Evolutionary conservation across 371 early-diverging fungal genomes (phyloP).

Genomic region (Mucor ambiguus): DNA sequence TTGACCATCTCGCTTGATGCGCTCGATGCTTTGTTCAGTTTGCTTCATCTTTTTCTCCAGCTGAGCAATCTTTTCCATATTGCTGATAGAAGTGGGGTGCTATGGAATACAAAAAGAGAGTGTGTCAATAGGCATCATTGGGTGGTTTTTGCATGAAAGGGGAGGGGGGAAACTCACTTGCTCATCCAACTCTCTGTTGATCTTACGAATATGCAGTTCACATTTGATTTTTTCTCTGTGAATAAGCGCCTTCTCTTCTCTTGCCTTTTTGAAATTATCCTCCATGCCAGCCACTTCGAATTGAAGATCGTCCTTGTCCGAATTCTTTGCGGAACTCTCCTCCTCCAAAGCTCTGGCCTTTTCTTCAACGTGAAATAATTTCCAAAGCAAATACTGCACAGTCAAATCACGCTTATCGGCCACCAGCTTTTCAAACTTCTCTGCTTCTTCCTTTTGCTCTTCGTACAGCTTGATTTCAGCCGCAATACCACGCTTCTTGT

Average conservation of each 20-base stretch:
- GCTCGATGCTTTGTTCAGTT: slow-evolving; percentile 53
- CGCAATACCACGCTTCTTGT: slow-evolving; percentile 84
- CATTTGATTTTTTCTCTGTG: slow-evolving; percentile 74
- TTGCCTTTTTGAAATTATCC: slow-evolving; percentile 59
- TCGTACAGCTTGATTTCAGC: slow-evolving; percentile 90
- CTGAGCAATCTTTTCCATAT: slow-evolving; percentile 76
- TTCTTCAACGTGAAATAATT: slow-evolving; percentile 83
- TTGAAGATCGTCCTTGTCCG: slow-evolving; percentile 40
- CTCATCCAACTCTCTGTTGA: slow-evolving; percentile 63
- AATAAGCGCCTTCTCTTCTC: slow-evolving; percentile 72
- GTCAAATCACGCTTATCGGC: slow-evolving; percentile 60
- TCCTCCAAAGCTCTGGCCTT: slow-evolving; percentile 58
- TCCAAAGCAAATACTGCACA: slow-evolving; percentile 81
- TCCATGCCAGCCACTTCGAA: slow-evolving; percentile 47
- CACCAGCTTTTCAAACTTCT: slow-evolving; percentile 74
- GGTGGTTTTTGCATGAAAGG: not conserved
- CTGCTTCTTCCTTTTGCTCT: slow-evolving; percentile 91
- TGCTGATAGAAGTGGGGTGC: slow-evolving; percentile 61
- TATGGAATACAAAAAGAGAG: slow-evolving; percentile 23
- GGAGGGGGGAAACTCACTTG: slow-evolving; percentile 34
- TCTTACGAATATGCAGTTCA: slow-evolving; percentile 73
- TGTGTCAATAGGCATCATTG: not conserved
- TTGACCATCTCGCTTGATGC: slow-evolving; percentile 59
- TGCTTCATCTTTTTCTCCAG: slow-evolving; percentile 68
- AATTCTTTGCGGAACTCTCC: slow-evolving; percentile 31